Percentiles rank a stretch among this genome's conserved stretches.
Evolutionary conservation across 176 grass and related monocot species (phyloP).

Genomic region (Cocos nucifera): DNA sequence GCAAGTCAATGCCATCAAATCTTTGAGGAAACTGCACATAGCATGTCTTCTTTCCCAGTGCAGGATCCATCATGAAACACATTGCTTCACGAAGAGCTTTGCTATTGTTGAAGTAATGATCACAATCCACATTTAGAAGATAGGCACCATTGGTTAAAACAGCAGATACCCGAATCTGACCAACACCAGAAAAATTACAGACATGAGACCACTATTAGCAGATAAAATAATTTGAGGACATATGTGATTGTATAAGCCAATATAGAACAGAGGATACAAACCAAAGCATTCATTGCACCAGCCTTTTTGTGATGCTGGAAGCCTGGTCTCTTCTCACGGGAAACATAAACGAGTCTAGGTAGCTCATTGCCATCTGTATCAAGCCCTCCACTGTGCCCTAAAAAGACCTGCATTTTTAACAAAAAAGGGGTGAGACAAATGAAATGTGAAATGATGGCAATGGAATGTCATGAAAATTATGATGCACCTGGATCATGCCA

Average conservation of each 20-base stretch:
- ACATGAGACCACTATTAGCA: neutral
- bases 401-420: constrained; percentile 57
- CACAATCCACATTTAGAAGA: constrained; percentile 97
- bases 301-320: constrained; percentile 96
- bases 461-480: neutral
- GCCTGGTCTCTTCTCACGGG: constrained; percentile 95
- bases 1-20: constrained; percentile 85
- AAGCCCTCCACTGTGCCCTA: constrained; percentile 88
- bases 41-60: constrained; percentile 68
- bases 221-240: constrained; percentile 13
- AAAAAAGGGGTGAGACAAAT: constrained; percentile 8
- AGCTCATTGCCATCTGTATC: constrained; percentile 95
- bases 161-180: constrained; percentile 86
- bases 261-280: constrained; percentile 18
- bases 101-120: constrained; percentile 98
- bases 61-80: constrained; percentile 98
- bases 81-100: constrained; percentile 96
- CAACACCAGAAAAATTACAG: constrained; percentile 12
- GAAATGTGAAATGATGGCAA: constrained; percentile 1
- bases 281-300: constrained; percentile 97
- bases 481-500: constrained; percentile 85
- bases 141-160: constrained; percentile 95
- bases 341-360: constrained; percentile 90
- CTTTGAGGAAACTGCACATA: constrained; percentile 96
- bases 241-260: constrained; percentile 14